phyloP scores from a whole-genome alignment of 352 stramenopile genomes.

The Phytophthora idaei region DNA sequence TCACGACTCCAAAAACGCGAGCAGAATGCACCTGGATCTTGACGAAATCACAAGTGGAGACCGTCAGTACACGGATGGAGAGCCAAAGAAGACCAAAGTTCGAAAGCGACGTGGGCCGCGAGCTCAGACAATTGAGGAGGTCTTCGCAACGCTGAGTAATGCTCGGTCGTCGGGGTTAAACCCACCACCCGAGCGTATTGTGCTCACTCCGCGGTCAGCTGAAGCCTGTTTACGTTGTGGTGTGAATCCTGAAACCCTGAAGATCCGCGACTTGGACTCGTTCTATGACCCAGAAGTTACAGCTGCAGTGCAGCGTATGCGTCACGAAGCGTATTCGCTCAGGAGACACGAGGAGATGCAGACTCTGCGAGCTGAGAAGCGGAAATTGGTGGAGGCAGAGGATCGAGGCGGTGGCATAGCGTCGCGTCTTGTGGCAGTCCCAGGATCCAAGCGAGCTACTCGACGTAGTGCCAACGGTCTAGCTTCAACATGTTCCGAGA shows the following conservation, averaged over 20 bases:
- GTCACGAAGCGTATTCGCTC: slow-evolving; percentile 93
- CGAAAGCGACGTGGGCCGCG: slow-evolving; percentile 66
- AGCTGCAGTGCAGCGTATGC: slow-evolving; percentile 89
- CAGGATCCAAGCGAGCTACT: slow-evolving; percentile 13
- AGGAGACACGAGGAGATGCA: slow-evolving; percentile 93
- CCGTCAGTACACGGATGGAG: slow-evolving; percentile 1
- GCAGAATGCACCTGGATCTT: slow-evolving; percentile 39
- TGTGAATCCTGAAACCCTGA: slow-evolving; percentile 92
- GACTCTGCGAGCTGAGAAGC: slow-evolving; percentile 78
- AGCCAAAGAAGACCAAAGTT: slow-evolving; percentile 51
- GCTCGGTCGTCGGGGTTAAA: slow-evolving; percentile 74
- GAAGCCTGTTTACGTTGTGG: slow-evolving; percentile 91
- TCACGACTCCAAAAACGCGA: slow-evolving; percentile 3
- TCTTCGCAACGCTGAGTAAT: slow-evolving; percentile 79
- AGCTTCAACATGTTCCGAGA: slow-evolving; percentile 10
- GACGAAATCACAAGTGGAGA: slow-evolving; percentile 22
- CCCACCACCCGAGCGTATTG: slow-evolving; percentile 69
- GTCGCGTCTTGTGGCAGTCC: slow-evolving; percentile 13
- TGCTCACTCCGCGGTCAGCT: slow-evolving; percentile 89
- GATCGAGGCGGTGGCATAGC: slow-evolving; percentile 28
- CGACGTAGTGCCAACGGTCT: background rate
- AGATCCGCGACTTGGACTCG: slow-evolving; percentile 91
- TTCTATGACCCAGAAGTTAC: slow-evolving; percentile 89
- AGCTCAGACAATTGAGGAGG: slow-evolving; percentile 76
- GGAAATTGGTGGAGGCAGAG: slow-evolving; percentile 59